Base-by-base conservation (phyloP, 768 basidiomycete genomes). In the Suillus placidus region DNA sequence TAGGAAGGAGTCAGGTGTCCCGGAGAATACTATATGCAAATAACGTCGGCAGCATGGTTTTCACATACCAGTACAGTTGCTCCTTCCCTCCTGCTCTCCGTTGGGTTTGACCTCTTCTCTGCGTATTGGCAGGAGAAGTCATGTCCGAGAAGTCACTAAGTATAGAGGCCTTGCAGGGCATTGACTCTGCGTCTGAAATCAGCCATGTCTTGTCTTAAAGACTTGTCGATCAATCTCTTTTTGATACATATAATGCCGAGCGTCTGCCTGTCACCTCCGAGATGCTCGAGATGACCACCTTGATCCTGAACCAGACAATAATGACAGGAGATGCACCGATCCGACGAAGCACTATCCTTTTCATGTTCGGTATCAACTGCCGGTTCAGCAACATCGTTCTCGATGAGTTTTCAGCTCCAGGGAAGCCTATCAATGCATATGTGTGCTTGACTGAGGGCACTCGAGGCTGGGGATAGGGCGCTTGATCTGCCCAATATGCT, bases 351-450 rank as follows among this genome's bases (percentile, higher is more conserved):
- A 9, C 4, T 20, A 49, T 56, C 8, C 52, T 64, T 7, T 55
- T 35, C 20, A 82, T 83, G 70, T 78, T 85, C 35, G 62, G 51
- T 34, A 55, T 70, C 65, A 69, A 66, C 63, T 63, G 67, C 65
- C 42, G 66, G 52, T 63, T 45, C 58, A 61, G 68, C 54, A 23
- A 65, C 42, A 65, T 67, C 49, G 18, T 67, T 45, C 57, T 67
- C 13, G 66, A 64, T 14, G 61, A 65, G 10, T 57, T 56, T n/a
- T 30, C 20, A n/a, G 2, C 18, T 20, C 14, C 34, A 32, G 18
- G 58, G 32, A 38, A 12, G 18, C 30, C 16, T 37, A 60, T 67
- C 7, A 57, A 40, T 63, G 52, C 61, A 7, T 66, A 66, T 32
- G 61, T 35, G 54, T 60, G 55, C 23, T 63, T 57, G 40, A 71